These are phyloP conservation scores for Trypanosoma cruzi DNA, from an alignment of 208 protist genomes.

Conservation along the genomic window DNA sequence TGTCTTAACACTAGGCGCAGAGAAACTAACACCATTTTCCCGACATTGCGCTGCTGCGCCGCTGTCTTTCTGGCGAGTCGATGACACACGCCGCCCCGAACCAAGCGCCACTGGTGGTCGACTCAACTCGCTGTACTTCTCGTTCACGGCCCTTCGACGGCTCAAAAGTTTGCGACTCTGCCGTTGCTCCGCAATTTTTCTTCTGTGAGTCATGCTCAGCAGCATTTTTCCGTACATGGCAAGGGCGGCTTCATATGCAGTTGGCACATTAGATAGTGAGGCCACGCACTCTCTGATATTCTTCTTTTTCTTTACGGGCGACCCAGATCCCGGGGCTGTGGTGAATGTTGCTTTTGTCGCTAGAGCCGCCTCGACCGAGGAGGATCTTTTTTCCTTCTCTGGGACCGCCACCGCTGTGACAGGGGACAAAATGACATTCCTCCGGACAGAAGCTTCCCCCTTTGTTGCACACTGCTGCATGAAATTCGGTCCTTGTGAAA, in stretches of 20 bases:
- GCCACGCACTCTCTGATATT: background rate
- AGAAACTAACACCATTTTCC: background rate
- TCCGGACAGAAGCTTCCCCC: background rate
- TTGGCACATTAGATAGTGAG: background rate
- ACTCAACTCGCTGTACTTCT: slow-evolving; percentile 22
- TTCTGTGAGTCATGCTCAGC: slow-evolving; percentile 1
- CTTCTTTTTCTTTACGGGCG: background rate
- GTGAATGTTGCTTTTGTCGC: background rate
- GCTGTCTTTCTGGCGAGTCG: background rate
- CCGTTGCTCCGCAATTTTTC: background rate
- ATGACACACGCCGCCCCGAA: background rate
- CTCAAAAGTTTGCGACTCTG: slow-evolving; percentile 1
- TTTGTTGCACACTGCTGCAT: background rate
- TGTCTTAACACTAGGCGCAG: background rate
- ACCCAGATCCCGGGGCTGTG: background rate
- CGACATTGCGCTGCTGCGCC: background rate
- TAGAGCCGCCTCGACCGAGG: background rate
- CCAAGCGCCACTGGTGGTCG: background rate
- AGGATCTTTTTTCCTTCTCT: background rate
- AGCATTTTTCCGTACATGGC: slow-evolving; percentile 21
- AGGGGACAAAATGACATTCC: background rate
- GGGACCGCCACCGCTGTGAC: background rate
- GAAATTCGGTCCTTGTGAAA: background rate
- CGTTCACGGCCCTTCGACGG: slow-evolving; percentile 22
- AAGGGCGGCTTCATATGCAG: slow-evolving; percentile 29